Evolutionary conservation across 495 filamentous ascomycete genomes (phyloP).

Genomic region (Xylaria castorea): DNA sequence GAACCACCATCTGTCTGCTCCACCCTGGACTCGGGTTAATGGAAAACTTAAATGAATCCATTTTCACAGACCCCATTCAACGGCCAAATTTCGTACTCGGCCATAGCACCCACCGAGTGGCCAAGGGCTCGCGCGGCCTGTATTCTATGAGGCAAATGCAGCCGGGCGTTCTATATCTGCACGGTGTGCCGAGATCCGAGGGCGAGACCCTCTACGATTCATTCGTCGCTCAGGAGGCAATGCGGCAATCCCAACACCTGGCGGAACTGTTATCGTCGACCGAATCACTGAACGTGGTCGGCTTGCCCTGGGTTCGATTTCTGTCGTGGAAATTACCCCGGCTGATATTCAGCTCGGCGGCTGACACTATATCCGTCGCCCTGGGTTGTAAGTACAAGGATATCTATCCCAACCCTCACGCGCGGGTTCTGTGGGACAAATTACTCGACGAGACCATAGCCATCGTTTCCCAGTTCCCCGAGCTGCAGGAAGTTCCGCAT

Average conservation of each 20-base stretch:
- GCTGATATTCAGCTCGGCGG: constrained; percentile 73
- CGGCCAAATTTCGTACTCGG: constrained; percentile 81
- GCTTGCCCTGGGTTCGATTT: constrained; percentile 37
- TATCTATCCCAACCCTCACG: constrained; percentile 66
- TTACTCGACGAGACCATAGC: constrained; percentile 60
- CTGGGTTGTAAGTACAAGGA: constrained; percentile 75
- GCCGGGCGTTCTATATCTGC: constrained; percentile 26
- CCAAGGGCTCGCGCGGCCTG: background rate
- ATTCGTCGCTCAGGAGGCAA: constrained; percentile 36
- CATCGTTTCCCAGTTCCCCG: constrained; percentile 55
- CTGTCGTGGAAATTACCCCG: constrained; percentile 68
- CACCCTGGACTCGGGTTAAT: constrained; percentile 84
- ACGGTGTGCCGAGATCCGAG: constrained; percentile 26
- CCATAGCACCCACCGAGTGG: constrained; percentile 69
- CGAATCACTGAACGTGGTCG: constrained; percentile 38
- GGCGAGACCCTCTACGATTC: constrained; percentile 7
- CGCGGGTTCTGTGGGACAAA: constrained; percentile 69
- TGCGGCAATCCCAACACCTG: constrained; percentile 36
- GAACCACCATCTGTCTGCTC: constrained; percentile 79
- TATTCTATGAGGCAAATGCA: constrained; percentile 10
- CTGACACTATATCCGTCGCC: constrained; percentile 79
- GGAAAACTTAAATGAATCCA: constrained; percentile 69
- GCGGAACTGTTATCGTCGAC: constrained; percentile 41
- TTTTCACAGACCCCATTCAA: constrained; percentile 68
- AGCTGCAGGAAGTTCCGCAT: constrained; percentile 67